phyloP scores from a whole-genome alignment of 805 yeast genomes.

The Komagataella mondaviorum region DNA sequence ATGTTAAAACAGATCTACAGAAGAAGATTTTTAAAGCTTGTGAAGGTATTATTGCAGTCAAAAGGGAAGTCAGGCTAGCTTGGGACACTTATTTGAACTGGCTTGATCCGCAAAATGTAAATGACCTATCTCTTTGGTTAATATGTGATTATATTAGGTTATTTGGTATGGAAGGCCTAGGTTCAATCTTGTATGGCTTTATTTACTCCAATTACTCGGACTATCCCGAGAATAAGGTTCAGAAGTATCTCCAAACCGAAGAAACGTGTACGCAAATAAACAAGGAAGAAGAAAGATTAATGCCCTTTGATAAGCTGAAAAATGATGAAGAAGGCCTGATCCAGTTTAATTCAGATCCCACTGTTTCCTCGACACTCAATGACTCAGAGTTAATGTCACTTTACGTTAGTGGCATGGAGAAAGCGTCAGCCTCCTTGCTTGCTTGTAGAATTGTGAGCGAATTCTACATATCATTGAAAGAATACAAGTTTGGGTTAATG shows the following conservation, averaged over 20 bases:
- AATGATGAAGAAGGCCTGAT: constrained; percentile 8
- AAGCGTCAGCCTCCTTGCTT: constrained; percentile 34
- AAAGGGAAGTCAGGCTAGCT: constrained; percentile 44
- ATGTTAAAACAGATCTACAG: background rate
- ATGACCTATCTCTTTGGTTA: constrained; percentile 30
- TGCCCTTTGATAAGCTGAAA: constrained; percentile 11
- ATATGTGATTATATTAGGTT: constrained; percentile 36
- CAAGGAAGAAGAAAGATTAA: constrained; percentile 8
- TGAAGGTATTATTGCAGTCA: constrained; percentile 58
- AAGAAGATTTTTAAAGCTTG: background rate
- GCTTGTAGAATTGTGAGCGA: constrained; percentile 54
- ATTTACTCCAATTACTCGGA: constrained; percentile 57
- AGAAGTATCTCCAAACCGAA: constrained; percentile 10
- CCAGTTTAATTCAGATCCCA: constrained; percentile 1
- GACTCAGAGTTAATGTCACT: constrained; percentile 15
- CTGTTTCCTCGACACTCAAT: background rate
- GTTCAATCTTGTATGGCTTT: constrained; percentile 46
- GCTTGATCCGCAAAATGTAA: constrained; percentile 39
- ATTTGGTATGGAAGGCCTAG: constrained; percentile 49
- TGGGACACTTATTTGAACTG: constrained; percentile 72
- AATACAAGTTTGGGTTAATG: constrained; percentile 49
- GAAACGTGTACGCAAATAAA: constrained; percentile 9
- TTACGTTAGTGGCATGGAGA: constrained; percentile 18
- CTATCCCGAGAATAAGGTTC: constrained; percentile 24
- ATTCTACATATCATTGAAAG: constrained; percentile 44